Base-by-base conservation (phyloP, 169 alveolate genomes). In the Plasmodium billcollinsi region DNA sequence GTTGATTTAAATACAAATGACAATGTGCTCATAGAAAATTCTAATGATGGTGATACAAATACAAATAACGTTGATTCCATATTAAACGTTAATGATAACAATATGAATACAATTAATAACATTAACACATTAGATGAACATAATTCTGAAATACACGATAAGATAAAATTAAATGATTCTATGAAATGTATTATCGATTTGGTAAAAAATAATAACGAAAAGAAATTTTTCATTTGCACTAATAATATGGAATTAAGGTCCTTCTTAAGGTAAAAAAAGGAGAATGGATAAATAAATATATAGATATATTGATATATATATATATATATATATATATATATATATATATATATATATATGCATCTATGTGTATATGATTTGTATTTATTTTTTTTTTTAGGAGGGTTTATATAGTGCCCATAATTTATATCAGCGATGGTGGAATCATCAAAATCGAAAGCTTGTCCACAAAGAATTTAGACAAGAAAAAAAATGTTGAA, bases 141-240 rank as follows among this genome's bases (percentile, higher is more conserved):
- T 20, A 21, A 26, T 0, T 33, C 45, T 33, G 45, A 33, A 33
- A 33, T 33, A 5, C 45, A 33, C 9, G 9, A 33, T 33, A 33
- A 33, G 9, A 33, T 33, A 33, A 59, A 63, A 2, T 52, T 83
- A 26, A 54, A 80, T 61, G 91, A 67, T 43, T 83, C 91, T 29
- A 70, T 70, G 72, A 83, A 83, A 69, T 83, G 91, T 49, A 83
- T 83, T n/a, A 67, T 83, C 1, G 91, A 83, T 39, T 69, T 83
- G 21, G 91, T 83, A 56, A 83, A 83, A 67, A 83, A 83, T 39
- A 83, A 83, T 56, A 83, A 83, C 49, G 91, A 83, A 62, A 83
- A 83, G 49, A 83, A 83, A 20, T 83, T 83, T 70, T 83, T 83
- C 49, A 58, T 83, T 43, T 80, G 74, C n/a, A 83, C 91, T 5